Evolutionary conservation across 2,329 filamentous ascomycete species (phyloP).

Genomic region (Penicillium thymicola): DNA sequence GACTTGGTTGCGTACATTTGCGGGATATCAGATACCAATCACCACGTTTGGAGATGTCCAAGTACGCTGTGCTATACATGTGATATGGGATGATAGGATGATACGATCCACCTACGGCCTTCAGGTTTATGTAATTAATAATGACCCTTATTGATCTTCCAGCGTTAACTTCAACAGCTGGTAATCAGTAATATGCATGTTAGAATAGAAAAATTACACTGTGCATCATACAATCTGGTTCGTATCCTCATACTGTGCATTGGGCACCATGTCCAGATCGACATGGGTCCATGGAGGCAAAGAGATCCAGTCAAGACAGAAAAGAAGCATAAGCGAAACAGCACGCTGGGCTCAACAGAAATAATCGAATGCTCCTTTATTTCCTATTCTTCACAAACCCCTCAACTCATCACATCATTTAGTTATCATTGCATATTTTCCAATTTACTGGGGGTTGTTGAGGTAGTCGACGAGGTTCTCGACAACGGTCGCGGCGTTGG

Average conservation of each 20-base stretch:
- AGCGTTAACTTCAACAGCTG: not conserved
- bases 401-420: constrained; percentile 21
- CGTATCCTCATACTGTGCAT: constrained; percentile 3
- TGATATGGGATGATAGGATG: constrained; percentile 8
- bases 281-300: not conserved
- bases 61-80: not conserved
- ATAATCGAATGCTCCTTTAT: constrained; percentile 20
- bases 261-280: not conserved
- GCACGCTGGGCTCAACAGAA: constrained; percentile 1
- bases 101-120: constrained; percentile 9
- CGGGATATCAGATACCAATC: not conserved
- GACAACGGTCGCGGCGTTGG: constrained; percentile 73
- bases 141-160: constrained; percentile 14
- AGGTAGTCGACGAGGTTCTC: constrained; percentile 85
- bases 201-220: constrained; percentile 17
- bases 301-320: constrained; percentile 1
- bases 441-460: constrained; percentile 65
- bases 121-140: constrained; percentile 22
- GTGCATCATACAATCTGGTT: constrained; percentile 1
- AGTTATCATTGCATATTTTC: constrained; percentile 7
- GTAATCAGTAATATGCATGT: constrained; percentile 12
- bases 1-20: not conserved
- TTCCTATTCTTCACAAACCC: constrained; percentile 24
- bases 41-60: not conserved
- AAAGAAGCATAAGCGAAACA: not conserved